Evolutionary conservation across 805 yeast species (phyloP).

Genomic region (Priceomyces castillae): DNA sequence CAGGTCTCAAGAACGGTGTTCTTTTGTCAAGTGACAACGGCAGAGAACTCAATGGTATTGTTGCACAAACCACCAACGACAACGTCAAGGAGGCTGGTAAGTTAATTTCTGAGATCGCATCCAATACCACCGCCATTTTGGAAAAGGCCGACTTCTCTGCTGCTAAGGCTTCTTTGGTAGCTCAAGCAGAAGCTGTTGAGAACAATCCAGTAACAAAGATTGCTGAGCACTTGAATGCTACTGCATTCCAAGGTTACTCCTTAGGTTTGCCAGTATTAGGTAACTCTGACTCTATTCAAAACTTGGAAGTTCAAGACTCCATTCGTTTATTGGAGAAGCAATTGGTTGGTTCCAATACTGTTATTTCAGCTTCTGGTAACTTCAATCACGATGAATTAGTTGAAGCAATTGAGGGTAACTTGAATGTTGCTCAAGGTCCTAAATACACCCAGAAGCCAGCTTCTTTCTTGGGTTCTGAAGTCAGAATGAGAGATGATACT

Average conservation of each 20-base stretch:
- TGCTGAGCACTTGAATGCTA: slow-evolving; percentile 71
- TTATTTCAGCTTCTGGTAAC: slow-evolving; percentile 71
- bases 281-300: slow-evolving; percentile 61
- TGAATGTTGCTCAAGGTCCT: slow-evolving; percentile 51
- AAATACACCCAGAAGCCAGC: slow-evolving; percentile 49
- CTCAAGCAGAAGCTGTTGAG: slow-evolving; percentile 55
- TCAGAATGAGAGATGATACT: slow-evolving; percentile 86
- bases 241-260: slow-evolving; percentile 86
- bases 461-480: slow-evolving; percentile 80
- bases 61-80: slow-evolving; percentile 53
- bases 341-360: slow-evolving; percentile 61
- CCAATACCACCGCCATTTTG: slow-evolving; percentile 35
- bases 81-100: slow-evolving; percentile 52
- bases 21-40: slow-evolving; percentile 50
- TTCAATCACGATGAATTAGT: slow-evolving; percentile 67
- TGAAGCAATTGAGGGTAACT: slow-evolving; percentile 53
- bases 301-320: slow-evolving; percentile 59
- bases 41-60: slow-evolving; percentile 64
- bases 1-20: slow-evolving; percentile 52
- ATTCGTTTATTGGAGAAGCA: slow-evolving; percentile 52
- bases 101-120: slow-evolving; percentile 45
- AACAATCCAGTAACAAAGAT: slow-evolving; percentile 53
- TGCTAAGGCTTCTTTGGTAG: slow-evolving; percentile 45
- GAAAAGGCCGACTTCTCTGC: slow-evolving; percentile 46
- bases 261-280: slow-evolving; percentile 75